phyloP scores from a whole-genome alignment of 1,284 basidiomycete genomes.

The Gomphus sp. region DNA sequence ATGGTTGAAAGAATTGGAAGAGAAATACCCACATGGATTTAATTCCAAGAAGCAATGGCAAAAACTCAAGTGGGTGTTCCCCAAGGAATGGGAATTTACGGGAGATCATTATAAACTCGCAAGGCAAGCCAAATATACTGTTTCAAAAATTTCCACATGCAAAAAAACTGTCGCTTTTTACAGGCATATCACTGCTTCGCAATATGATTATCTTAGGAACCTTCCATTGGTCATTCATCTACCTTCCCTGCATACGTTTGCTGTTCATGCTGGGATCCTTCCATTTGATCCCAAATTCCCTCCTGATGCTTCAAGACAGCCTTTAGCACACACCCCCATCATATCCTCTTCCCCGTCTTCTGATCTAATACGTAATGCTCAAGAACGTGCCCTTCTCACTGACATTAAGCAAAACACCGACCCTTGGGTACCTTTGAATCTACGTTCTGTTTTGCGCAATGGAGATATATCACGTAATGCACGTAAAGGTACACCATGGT shows the following conservation, averaged over 20 bases:
- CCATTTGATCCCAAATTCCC: conserved; percentile 53
- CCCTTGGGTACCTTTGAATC: conserved; percentile 70
- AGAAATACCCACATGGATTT: conserved; percentile 30
- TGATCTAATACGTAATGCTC: conserved; percentile 28
- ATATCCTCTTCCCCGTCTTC: conserved; percentile 10
- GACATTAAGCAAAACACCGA: conserved; percentile 65
- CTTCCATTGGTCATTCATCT: conserved; percentile 70
- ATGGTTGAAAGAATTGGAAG: conserved; percentile 22
- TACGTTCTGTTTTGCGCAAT: conserved; percentile 53
- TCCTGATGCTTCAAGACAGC: conserved; percentile 45
- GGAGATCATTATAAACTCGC: conserved; percentile 72
- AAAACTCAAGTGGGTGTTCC: conserved; percentile 24
- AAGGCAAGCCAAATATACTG: conserved; percentile 24
- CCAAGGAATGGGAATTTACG: conserved; percentile 61
- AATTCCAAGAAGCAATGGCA: conserved; percentile 27
- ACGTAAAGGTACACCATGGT: conserved; percentile 62
- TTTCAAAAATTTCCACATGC: too few relatives aligned
- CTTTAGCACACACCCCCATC: conserved; percentile 47
- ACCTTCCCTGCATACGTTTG: conserved; percentile 66
- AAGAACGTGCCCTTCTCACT: conserved; percentile 51
- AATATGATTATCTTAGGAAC: conserved; percentile 60
- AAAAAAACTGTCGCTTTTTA: neutral
- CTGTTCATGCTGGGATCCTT: conserved; percentile 80
- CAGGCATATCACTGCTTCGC: conserved; percentile 42
- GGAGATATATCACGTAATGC: conserved; percentile 41